Evolutionary conservation across 352 stramenopile genomes (phyloP), one percentile per base, ranked within the genome.

Genomic region (Pythium coloratum): DNA sequence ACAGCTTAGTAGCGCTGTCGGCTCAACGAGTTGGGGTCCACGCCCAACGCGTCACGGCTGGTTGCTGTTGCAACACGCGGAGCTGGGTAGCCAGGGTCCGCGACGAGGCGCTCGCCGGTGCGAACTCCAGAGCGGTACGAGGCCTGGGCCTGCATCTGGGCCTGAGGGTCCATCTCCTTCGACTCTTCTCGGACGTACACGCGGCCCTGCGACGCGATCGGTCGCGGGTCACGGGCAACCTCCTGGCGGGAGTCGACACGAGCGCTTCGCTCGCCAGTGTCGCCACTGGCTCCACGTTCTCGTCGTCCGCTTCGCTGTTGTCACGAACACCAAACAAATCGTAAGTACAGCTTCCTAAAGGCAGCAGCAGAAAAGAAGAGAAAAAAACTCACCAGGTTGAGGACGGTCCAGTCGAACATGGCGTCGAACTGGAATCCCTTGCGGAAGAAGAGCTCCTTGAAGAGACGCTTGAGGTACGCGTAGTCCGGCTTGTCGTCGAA

Each of bases 351-450:
- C 40, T 44, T 57, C 47, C 38, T 46, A 46, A n/a, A n/a, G 13
- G 9, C 36, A 42, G 7, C 18, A 5, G 5, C 38, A 46, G 10
- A 46, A 46, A 65, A 47, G 2, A 42, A n/a, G 55, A 24, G 20
- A 10, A 51, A 42, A 58, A 10, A 28, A 36, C 76, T 38, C 75
- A 84, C 77, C 75, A 92, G 69, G 64, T 92, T 93, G 38, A 99
- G 88, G 59, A 99, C 92, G 18, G 96, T 99, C 97, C 97, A 99
- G 86, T 99, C 97, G 76, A 99, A 99, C 92, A 99, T 98, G 64
- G 98, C 98, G 75, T 99, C 96, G 73, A 99, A 98, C 80, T 98
- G 92, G 84, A 98, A 99, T 33, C 96, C 97, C 84, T 99, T 99
- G 67, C 97, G 86, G 81, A 98, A 99, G 77, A 99, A 99, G 30